These are phyloP conservation scores for Coemansia sp. DNA, from an alignment of 192 early-diverging fungal genomes.

Conservation along the genomic window DNA sequence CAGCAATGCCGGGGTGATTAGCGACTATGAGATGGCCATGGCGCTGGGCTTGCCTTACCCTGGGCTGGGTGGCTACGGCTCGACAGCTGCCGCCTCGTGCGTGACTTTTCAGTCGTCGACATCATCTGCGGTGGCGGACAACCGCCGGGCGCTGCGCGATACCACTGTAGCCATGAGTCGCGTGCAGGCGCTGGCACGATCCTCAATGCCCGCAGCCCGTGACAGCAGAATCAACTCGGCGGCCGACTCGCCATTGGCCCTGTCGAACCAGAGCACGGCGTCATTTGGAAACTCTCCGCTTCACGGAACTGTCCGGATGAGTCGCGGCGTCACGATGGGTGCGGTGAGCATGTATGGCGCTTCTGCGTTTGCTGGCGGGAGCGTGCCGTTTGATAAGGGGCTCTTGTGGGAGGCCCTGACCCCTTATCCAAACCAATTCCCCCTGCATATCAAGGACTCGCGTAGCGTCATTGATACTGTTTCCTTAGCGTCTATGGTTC, in stretches of 20 bases:
- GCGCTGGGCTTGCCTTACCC: slow-evolving; percentile 46
- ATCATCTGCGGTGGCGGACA: slow-evolving; percentile 11
- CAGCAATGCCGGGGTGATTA: slow-evolving; percentile 14
- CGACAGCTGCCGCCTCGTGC: slow-evolving; percentile 32
- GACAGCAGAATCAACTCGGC: neutral
- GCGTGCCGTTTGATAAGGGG: slow-evolving; percentile 24
- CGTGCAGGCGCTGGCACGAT: neutral
- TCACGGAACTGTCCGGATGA: slow-evolving; percentile 33
- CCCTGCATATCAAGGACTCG: slow-evolving; percentile 47
- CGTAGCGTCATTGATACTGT: slow-evolving; percentile 41
- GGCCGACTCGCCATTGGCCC: slow-evolving; percentile 8
- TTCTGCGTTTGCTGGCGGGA: neutral
- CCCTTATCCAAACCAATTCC: slow-evolving; percentile 51
- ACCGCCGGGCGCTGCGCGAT: slow-evolving; percentile 10
- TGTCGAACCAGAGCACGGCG: slow-evolving; percentile 34
- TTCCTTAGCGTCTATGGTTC: slow-evolving; percentile 46
- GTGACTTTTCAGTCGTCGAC: slow-evolving; percentile 46
- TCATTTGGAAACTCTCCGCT: slow-evolving; percentile 24
- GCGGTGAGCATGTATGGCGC: slow-evolving; percentile 19
- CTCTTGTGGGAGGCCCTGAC: slow-evolving; percentile 52
- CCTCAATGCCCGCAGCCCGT: neutral
- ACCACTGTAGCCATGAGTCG: slow-evolving; percentile 3
- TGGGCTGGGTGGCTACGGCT: slow-evolving; percentile 8
- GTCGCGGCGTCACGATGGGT: slow-evolving; percentile 26
- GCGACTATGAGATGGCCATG: slow-evolving; percentile 49